Percentiles rank a stretch among this genome's conserved stretches.
phyloP scores from a whole-genome alignment of 2,329 filamentous ascomycete genomes.

The Venturia aucupariae region DNA sequence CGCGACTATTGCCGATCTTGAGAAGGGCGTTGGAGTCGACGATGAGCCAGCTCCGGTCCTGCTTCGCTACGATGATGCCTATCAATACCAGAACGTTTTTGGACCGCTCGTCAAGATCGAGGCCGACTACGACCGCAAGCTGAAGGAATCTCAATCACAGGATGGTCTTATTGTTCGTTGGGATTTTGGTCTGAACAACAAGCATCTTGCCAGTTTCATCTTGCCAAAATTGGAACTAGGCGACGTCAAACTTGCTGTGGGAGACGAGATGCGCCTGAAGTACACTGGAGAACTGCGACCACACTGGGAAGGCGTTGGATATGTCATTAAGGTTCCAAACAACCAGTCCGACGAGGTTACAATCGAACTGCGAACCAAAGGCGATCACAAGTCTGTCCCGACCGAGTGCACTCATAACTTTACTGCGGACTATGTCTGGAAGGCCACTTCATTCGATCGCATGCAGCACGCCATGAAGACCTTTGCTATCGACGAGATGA shows the following conservation, averaged over 20 bases:
- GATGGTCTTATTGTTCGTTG: slow-evolving; percentile 90
- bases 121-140: slow-evolving; percentile 96
- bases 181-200: slow-evolving; percentile 94
- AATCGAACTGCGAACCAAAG: slow-evolving; percentile 85
- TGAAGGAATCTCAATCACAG: slow-evolving; percentile 96
- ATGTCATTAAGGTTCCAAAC: slow-evolving; percentile 98
- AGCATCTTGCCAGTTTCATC: slow-evolving; percentile 90
- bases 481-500: slow-evolving; percentile 95
- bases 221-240: slow-evolving; percentile 95
- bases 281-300: slow-evolving; percentile 90
- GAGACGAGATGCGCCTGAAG: slow-evolving; percentile 95
- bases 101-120: slow-evolving; percentile 98
- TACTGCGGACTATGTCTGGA: slow-evolving; percentile 98
- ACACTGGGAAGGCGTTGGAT: slow-evolving; percentile 95
- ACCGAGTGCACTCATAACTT: slow-evolving; percentile 97
- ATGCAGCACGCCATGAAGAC: slow-evolving; percentile 99
- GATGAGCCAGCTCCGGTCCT: slow-evolving; percentile 91
- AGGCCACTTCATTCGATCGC: slow-evolving; percentile 96
- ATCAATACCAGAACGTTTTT: slow-evolving; percentile 98
- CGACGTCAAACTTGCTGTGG: slow-evolving; percentile 94
- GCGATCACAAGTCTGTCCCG: slow-evolving; percentile 91
- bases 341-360: slow-evolving; percentile 98
- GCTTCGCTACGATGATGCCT: slow-evolving; percentile 91
- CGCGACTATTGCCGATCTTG: slow-evolving; percentile 82
- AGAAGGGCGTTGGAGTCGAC: slow-evolving; percentile 84